Conservation (phyloP, 805 yeast genomes). For the Lipomyces anomalus region DNA sequence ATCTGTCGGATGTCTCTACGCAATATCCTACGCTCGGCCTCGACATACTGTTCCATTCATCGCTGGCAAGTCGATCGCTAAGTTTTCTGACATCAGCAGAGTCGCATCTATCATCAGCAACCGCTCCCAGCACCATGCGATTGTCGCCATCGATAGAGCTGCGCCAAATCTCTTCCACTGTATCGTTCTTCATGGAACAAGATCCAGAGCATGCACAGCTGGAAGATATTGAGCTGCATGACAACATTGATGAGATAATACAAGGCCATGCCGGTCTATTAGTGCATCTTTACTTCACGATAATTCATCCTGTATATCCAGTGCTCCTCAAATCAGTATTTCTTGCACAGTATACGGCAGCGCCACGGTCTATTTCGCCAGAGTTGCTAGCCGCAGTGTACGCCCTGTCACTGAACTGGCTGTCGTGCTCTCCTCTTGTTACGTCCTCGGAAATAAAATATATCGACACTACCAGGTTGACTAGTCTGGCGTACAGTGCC, state of each 20-base stretch:
- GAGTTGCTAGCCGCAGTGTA: constrained; percentile 28
- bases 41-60: no score
- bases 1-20: no score
- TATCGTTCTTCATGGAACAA: constrained; percentile 26
- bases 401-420: constrained; percentile 27
- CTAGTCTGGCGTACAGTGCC: constrained; percentile 21
- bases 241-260: constrained; percentile 22
- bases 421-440: constrained; percentile 25
- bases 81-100: no score
- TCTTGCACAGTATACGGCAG: constrained; percentile 16
- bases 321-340: constrained; percentile 26
- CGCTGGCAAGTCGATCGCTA: no score
- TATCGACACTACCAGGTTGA: constrained; percentile 21
- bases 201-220: constrained; percentile 22
- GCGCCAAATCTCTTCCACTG: constrained; percentile 25
- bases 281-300: constrained; percentile 24
- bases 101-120: no score
- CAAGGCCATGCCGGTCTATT: constrained; percentile 24
- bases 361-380: constrained; percentile 24
- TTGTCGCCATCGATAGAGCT: no score
- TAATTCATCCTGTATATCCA: constrained; percentile 29
- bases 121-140: no score
- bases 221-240: constrained; percentile 21
- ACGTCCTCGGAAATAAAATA: constrained; percentile 24
- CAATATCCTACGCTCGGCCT: no score